Evolutionary conservation across 2,329 filamentous ascomycete species (phyloP).

Genomic region (Phaeoacremonium minimum): DNA sequence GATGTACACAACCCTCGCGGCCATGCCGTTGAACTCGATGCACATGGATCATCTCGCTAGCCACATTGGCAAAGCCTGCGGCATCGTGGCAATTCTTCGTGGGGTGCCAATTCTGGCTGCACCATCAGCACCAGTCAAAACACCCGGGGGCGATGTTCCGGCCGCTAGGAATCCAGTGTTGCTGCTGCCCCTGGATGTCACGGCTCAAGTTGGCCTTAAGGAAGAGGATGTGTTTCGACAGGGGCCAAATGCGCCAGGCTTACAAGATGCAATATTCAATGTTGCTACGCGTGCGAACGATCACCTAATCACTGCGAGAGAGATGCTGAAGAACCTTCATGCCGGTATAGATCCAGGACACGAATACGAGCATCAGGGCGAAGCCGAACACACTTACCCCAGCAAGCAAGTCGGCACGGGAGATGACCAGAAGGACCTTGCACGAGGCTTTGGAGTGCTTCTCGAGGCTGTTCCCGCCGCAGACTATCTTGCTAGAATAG

Average conservation of each 20-base stretch:
- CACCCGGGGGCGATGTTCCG: conserved; percentile 33
- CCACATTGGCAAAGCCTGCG: conserved; percentile 90
- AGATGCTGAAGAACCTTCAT: conserved; percentile 81
- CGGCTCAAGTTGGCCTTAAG: conserved; percentile 74
- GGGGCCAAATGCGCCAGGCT: conserved; percentile 71
- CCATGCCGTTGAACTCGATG: conserved; percentile 74
- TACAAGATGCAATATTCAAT: conserved; percentile 85
- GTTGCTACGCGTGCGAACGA: conserved; percentile 94
- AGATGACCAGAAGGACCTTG: conserved; percentile 33
- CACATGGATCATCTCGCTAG: conserved; percentile 90
- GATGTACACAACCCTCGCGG: conserved; percentile 80
- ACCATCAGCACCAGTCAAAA: conserved; percentile 50
- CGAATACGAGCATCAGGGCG: conserved; percentile 81
- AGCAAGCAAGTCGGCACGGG: conserved; percentile 19
- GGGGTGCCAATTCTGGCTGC: conserved; percentile 87
- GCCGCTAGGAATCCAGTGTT: conserved; percentile 46
- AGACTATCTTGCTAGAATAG: conserved; percentile 73
- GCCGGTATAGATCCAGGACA: conserved; percentile 74
- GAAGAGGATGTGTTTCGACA: conserved; percentile 87
- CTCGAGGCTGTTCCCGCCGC: conserved; percentile 75
- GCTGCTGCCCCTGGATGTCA: conserved; percentile 81
- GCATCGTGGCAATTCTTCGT: conserved; percentile 81
- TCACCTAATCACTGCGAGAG: conserved; percentile 86
- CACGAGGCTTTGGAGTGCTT: conserved; percentile 72
- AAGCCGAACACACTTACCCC: conserved; percentile 60